These are phyloP conservation scores for Adansonia gregorii DNA, from an alignment of 441 rosid species.

Conservation along the genomic window DNA sequence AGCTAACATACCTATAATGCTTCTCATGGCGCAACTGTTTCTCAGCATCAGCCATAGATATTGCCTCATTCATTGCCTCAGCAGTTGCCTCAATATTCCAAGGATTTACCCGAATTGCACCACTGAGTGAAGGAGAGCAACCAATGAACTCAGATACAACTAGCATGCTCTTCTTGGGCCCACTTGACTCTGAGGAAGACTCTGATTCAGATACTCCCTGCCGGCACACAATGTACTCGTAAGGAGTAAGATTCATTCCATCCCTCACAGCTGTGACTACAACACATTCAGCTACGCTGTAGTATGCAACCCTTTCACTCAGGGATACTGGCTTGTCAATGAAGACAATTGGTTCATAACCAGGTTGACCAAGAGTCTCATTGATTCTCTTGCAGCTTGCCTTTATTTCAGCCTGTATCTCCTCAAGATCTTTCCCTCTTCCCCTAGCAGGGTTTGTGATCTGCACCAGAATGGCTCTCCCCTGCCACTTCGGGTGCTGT, in stretches of 20 bases:
- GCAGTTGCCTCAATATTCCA: constrained; percentile 74
- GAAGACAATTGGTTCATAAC: constrained; percentile 68
- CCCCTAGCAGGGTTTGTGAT: constrained; percentile 79
- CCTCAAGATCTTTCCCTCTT: constrained; percentile 68
- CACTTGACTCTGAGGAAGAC: constrained; percentile 43
- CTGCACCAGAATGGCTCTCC: constrained; percentile 75
- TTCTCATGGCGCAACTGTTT: constrained; percentile 78
- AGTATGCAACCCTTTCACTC: constrained; percentile 68
- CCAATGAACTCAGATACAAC: constrained; percentile 80
- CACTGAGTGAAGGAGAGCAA: constrained; percentile 82
- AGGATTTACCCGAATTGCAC: constrained; percentile 78
- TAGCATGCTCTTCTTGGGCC: constrained; percentile 72
- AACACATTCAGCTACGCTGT: constrained; percentile 70
- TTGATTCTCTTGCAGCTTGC: constrained; percentile 69
- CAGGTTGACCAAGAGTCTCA: constrained; percentile 57
- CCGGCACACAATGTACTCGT: constrained; percentile 74
- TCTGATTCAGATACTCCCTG: constrained; percentile 58
- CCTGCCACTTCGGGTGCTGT: constrained; percentile 79
- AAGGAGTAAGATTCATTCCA: constrained; percentile 84
- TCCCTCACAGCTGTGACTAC: constrained; percentile 84
- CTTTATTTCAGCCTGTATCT: constrained; percentile 62
- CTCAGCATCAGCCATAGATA: constrained; percentile 62
- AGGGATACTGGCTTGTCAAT: constrained; percentile 67
- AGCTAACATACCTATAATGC: constrained; percentile 70
- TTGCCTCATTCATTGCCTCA: constrained; percentile 77